Evolutionary conservation across 2,329 filamentous ascomycete species (phyloP).

Genomic region (Pseudogymnoascus verrucosus): DNA sequence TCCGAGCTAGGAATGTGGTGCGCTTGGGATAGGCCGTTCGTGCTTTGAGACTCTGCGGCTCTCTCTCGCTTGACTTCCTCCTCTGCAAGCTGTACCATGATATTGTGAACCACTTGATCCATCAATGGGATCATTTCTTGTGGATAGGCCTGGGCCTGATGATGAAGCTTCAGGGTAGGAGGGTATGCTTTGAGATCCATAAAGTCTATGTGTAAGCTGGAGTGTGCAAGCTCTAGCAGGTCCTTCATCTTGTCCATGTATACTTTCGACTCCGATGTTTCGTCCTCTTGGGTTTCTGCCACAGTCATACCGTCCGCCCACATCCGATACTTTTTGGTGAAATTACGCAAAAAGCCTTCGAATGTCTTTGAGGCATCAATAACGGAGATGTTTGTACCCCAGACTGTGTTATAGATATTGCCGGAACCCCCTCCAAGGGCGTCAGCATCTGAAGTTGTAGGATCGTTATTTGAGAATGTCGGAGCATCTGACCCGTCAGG

Average conservation of each 20-base stretch:
- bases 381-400: conserved; percentile 95
- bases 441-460: conserved; percentile 87
- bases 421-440: conserved; percentile 73
- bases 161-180: conserved; percentile 86
- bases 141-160: conserved; percentile 88
- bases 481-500: conserved; percentile 49
- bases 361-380: conserved; percentile 80
- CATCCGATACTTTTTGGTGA: conserved; percentile 88
- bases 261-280: conserved; percentile 68
- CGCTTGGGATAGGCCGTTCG: conserved; percentile 40
- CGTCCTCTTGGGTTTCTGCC: conserved; percentile 60
- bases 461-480: conserved; percentile 58
- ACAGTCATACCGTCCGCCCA: conserved; percentile 79
- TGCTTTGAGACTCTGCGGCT: conserved; percentile 46
- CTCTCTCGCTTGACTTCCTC: conserved; percentile 67
- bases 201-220: conserved; percentile 79
- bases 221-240: conserved; percentile 81
- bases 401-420: conserved; percentile 58
- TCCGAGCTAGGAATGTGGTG: conserved; percentile 58
- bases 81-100: conserved; percentile 82
- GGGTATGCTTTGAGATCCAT: conserved; percentile 89
- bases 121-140: conserved; percentile 95
- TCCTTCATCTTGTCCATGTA: conserved; percentile 81
- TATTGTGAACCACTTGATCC: conserved; percentile 89
- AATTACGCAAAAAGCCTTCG: conserved; percentile 88